A percentile compares a stretch with the other conserved stretches of the same genome.
These are phyloP conservation scores for Scytalidium sp. DNA, from an alignment of 2,329 filamentous ascomycete species.

Conservation along the genomic window DNA sequence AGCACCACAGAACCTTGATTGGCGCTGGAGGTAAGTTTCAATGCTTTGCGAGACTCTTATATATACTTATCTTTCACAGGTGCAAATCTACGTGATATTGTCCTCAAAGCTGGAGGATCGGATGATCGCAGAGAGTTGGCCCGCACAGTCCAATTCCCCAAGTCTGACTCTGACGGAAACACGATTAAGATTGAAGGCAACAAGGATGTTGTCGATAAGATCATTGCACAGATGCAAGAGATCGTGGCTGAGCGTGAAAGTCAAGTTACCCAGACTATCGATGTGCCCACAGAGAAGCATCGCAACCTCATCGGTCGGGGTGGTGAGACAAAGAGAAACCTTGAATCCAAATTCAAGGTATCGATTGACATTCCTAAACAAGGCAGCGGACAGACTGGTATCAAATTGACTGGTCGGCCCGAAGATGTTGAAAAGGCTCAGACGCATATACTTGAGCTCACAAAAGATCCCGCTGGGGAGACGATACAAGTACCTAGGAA, in stretches of 20 bases:
- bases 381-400: constrained; percentile 75
- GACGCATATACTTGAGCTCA: constrained; percentile 72
- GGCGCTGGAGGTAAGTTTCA: constrained; percentile 73
- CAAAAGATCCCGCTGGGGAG: constrained; percentile 86
- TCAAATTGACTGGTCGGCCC: constrained; percentile 81
- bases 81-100: constrained; percentile 80
- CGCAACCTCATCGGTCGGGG: constrained; percentile 86
- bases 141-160: constrained; percentile 91
- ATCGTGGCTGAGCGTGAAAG: constrained; percentile 82
- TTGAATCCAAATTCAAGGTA: constrained; percentile 85
- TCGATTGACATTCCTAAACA: constrained; percentile 89
- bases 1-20: constrained; percentile 87
- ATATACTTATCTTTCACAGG: constrained; percentile 53
- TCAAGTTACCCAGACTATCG: constrained; percentile 73
- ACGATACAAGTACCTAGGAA: constrained; percentile 79
- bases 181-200: constrained; percentile 87
- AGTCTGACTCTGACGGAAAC: constrained; percentile 77
- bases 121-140: constrained; percentile 81
- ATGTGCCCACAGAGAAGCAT: constrained; percentile 88
- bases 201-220: constrained; percentile 81
- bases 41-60: background rate
- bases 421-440: constrained; percentile 82
- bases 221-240: constrained; percentile 75
- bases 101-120: constrained; percentile 83
- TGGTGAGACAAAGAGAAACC: constrained; percentile 78